These are phyloP conservation scores for Neurospora sp. DNA, from an alignment of 495 filamentous ascomycete genomes.

Conservation along the genomic window DNA sequence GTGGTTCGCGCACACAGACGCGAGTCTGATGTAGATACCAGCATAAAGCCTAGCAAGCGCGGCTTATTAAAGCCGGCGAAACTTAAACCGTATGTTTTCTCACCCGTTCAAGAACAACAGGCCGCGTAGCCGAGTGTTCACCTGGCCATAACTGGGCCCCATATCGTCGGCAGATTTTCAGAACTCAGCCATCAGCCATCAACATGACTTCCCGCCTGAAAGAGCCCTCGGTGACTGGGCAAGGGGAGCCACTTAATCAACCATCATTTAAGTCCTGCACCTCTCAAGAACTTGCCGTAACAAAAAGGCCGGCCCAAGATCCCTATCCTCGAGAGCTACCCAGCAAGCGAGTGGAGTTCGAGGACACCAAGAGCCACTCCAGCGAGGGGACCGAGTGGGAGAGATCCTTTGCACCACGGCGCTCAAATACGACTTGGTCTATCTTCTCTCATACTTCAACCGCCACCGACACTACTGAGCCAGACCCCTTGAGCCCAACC, in stretches of 20 bases:
- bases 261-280: neutral
- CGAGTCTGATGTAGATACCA: neutral
- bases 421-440: constrained; percentile 11
- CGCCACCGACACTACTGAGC: constrained; percentile 14
- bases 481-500: neutral
- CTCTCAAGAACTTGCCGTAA: neutral
- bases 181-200: neutral
- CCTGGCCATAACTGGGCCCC: neutral
- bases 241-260: neutral
- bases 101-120: neutral
- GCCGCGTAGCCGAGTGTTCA: neutral
- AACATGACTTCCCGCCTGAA: neutral
- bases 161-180: neutral
- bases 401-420: neutral
- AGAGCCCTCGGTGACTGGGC: neutral
- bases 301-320: constrained; percentile 2
- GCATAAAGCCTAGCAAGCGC: neutral
- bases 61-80: neutral
- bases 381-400: neutral
- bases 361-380: neutral
- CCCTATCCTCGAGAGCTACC: neutral
- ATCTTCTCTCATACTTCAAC: constrained; percentile 5
- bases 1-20: neutral
- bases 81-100: neutral
- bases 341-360: neutral